Evolutionary conservation across 106 monocot species (phyloP).

Genomic region (Gastrodia elata): DNA sequence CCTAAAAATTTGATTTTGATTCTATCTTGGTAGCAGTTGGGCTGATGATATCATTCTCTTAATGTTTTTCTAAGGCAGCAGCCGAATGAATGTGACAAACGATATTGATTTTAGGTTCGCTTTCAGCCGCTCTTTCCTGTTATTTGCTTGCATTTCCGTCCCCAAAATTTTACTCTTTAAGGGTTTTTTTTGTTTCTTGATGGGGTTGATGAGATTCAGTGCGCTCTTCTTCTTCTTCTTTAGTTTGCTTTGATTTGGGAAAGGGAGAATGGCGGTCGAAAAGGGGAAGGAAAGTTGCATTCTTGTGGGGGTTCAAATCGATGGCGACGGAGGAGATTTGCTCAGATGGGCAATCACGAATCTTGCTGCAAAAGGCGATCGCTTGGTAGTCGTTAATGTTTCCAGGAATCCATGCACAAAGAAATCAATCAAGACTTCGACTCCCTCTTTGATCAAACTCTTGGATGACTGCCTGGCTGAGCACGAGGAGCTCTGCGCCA

Average conservation of each 20-base stretch:
- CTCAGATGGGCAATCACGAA: conserved; percentile 53
- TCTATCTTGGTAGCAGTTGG: conserved; percentile 27
- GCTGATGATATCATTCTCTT: conserved; percentile 12
- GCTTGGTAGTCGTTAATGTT: conserved; percentile 62
- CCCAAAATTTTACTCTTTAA: neutral
- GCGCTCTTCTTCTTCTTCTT: neutral
- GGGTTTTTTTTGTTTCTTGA: neutral
- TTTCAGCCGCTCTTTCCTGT: conserved; percentile 7
- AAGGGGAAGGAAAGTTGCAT: conserved; percentile 20
- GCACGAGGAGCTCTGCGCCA: conserved; percentile 33
- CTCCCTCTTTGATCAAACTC: conserved; percentile 27
- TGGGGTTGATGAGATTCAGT: neutral
- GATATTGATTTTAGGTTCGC: conserved; percentile 36
- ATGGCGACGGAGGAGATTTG: conserved; percentile 59
- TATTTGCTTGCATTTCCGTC: neutral
- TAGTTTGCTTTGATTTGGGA: neutral
- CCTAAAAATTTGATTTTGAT: neutral
- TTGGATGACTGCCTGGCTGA: conserved; percentile 43
- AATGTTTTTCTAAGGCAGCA: neutral
- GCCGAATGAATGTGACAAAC: conserved; percentile 19
- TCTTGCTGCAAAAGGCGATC: conserved; percentile 38
- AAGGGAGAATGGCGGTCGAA: neutral
- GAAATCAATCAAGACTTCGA: neutral
- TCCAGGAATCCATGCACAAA: conserved; percentile 45
- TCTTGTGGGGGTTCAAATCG: conserved; percentile 51